Conservation (phyloP, 177 flowering plant species). For the Vitis hybrid region DNA sequence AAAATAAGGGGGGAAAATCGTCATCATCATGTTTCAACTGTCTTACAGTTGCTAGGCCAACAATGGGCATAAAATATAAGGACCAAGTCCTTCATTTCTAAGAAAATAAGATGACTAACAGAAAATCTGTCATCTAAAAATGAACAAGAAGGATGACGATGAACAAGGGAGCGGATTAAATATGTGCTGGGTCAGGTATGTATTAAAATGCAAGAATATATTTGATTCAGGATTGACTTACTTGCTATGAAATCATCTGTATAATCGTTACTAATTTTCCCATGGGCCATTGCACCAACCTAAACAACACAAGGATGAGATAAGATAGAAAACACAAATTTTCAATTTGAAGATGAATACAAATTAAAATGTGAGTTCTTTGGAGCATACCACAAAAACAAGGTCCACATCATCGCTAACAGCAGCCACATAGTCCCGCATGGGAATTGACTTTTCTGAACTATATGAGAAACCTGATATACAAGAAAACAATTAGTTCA, state of each 20-base stretch:
- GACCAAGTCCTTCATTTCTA: neutral
- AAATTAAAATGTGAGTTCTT: no score
- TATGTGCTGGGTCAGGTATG: no score
- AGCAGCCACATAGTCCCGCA: constrained; percentile 54
- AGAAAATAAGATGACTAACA: neutral
- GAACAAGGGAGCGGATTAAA: no score
- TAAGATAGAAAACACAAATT: neutral
- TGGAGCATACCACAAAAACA: constrained; percentile 81
- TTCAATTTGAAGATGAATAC: no score
- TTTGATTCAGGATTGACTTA: constrained; percentile 19
- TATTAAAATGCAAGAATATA: no score
- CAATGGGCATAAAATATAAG: neutral
- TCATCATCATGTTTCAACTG: neutral
- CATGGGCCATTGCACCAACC: constrained; percentile 98
- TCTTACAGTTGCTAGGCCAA: neutral
- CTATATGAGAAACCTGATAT: constrained; percentile 79
- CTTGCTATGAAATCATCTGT: constrained; percentile 78
- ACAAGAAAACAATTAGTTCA: constrained; percentile 7
- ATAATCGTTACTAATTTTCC: constrained; percentile 67
- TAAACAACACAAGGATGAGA: constrained; percentile 15
- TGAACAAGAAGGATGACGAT: no score
- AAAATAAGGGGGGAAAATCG: neutral
- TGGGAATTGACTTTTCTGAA: constrained; percentile 63
- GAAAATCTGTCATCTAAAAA: neutral
- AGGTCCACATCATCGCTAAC: constrained; percentile 52